These are phyloP conservation scores for Suillus lakei DNA, from an alignment of 768 basidiomycete genomes.

Conservation along the genomic window DNA sequence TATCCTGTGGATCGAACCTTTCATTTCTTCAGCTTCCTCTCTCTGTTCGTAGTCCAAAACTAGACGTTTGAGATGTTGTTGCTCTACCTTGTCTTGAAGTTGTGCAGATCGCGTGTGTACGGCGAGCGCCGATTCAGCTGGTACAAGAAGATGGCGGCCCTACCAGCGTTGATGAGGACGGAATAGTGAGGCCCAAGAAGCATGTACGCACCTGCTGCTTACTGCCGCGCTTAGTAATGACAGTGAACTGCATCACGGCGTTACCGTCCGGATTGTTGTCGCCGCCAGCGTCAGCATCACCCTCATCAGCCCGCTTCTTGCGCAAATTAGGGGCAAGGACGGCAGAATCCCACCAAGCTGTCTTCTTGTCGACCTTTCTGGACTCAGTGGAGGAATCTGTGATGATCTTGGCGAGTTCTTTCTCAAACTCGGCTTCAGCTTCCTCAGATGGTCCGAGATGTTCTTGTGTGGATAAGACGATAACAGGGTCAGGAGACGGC, in stretches of 20 bases:
- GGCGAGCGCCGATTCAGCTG: constrained; percentile 85
- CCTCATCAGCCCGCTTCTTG: constrained; percentile 68
- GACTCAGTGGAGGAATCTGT: constrained; percentile 85
- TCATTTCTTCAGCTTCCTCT: constrained; percentile 83
- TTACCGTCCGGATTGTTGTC: constrained; percentile 34
- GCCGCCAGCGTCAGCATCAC: constrained; percentile 53
- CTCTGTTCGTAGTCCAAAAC: constrained; percentile 91
- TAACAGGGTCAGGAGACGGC: constrained; percentile 81
- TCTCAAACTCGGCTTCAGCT: constrained; percentile 91
- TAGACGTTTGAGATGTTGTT: constrained; percentile 95
- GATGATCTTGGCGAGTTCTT: constrained; percentile 94
- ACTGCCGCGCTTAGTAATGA: constrained; percentile 91
- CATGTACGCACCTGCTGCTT: constrained; percentile 76
- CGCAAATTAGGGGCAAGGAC: constrained; percentile 69
- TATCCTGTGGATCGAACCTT: constrained; percentile 49
- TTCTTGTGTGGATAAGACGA: constrained; percentile 75
- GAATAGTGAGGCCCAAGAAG: constrained; percentile 8
- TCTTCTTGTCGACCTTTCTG: constrained; percentile 87
- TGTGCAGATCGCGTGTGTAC: constrained; percentile 92
- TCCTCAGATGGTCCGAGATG: constrained; percentile 84
- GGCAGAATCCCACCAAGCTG: constrained; percentile 89
- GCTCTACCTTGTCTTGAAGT: constrained; percentile 92
- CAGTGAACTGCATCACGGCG: constrained; percentile 85
- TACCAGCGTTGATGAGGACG: constrained; percentile 35
- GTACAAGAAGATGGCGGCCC: constrained; percentile 89